Conservation (phyloP, 176 grass and related monocot species). For the Hyparrhenia diplandra region DNA sequence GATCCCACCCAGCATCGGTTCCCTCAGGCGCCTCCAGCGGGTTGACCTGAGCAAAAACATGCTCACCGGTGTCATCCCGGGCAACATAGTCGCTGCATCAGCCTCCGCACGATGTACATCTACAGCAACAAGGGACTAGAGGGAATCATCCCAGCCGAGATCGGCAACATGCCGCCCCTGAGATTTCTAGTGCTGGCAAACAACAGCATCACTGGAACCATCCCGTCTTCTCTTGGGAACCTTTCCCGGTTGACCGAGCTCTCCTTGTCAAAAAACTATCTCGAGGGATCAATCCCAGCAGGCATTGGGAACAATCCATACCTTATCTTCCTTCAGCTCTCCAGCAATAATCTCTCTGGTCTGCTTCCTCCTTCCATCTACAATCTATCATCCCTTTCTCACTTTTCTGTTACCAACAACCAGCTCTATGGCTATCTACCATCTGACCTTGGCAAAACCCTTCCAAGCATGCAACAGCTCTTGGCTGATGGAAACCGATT, state of each 20-base stretch:
- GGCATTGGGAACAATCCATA: neutral
- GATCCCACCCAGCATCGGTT: neutral
- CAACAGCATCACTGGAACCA: neutral
- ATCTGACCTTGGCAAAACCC: neutral
- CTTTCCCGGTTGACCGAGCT: neutral
- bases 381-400: neutral
- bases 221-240: neutral
- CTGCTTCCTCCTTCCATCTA: neutral
- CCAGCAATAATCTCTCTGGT: neutral
- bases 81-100: too few species aligned
- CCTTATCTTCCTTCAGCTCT: neutral
- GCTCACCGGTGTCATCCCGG: too few species aligned
- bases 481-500: too few species aligned
- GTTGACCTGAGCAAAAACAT: too few species aligned
- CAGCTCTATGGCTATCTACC: neutral
- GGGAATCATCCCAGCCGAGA: neutral
- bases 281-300: neutral
- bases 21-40: too few species aligned
- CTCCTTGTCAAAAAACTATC: neutral
- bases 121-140: too few species aligned
- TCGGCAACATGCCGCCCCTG: neutral
- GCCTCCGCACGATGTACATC: too few species aligned
- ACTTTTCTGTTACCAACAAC: neutral
- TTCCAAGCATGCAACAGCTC: neutral
- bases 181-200: neutral